Evolutionary conservation across 495 filamentous ascomycete genomes (phyloP).

Genomic region (Lentithecium fluviatile): DNA sequence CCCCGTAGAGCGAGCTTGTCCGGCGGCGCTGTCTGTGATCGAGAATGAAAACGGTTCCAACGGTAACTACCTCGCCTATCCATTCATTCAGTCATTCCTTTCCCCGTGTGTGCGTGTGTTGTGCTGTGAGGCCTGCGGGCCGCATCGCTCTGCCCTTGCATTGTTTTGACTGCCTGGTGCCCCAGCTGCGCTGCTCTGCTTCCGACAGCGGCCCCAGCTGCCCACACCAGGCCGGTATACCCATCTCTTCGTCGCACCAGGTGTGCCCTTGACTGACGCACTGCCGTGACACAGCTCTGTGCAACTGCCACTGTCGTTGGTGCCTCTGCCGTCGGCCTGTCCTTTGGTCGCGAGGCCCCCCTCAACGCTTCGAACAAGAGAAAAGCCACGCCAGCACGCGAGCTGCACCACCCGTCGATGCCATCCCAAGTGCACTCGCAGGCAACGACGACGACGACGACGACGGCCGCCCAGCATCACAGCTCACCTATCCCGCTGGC

Average conservation of each 20-base stretch:
- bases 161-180: slow-evolving; percentile 22
- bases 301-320: slow-evolving; percentile 69
- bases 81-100: background rate
- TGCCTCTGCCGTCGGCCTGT: slow-evolving; percentile 63
- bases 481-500: slow-evolving; percentile 20
- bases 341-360: slow-evolving; percentile 57
- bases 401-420: slow-evolving; percentile 27
- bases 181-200: slow-evolving; percentile 10
- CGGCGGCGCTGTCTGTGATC: slow-evolving; percentile 27
- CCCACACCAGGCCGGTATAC: slow-evolving; percentile 18
- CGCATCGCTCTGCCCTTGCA: slow-evolving; percentile 13
- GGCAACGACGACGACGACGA: slow-evolving; percentile 3
- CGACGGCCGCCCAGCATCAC: slow-evolving; percentile 17
- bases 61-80: slow-evolving; percentile 35
- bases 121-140: background rate
- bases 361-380: slow-evolving; percentile 30
- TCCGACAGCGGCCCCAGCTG: slow-evolving; percentile 21
- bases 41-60: slow-evolving; percentile 42
- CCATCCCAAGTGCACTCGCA: slow-evolving; percentile 16
- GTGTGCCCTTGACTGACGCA: slow-evolving; percentile 29
- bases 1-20: slow-evolving; percentile 30
- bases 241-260: slow-evolving; percentile 21
- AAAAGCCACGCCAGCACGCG: slow-evolving; percentile 31
- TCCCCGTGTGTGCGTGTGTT: background rate
- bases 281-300: slow-evolving; percentile 57